These are phyloP conservation scores for Geranium incanum DNA, from an alignment of 441 rosid genomes.

Conservation along the genomic window DNA sequence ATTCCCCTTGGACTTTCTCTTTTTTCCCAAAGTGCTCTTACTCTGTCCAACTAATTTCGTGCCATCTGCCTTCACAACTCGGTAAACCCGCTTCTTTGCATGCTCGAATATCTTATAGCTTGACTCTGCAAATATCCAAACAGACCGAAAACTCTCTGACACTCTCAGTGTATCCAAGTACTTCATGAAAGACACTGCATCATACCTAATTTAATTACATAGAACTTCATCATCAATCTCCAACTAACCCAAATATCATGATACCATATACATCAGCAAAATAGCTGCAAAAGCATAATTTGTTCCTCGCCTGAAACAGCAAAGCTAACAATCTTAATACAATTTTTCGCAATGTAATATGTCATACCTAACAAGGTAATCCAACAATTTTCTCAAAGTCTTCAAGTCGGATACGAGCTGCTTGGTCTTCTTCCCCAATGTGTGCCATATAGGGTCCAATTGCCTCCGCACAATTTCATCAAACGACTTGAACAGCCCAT, in stretches of 20 bases:
- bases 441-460: slow-evolving; percentile 97
- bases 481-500: slow-evolving; percentile 91
- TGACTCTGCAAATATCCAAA: slow-evolving; percentile 98
- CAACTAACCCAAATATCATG: neutral
- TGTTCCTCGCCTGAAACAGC: neutral
- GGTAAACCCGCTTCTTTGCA: slow-evolving; percentile 91
- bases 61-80: slow-evolving; percentile 46
- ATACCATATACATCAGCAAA: neutral
- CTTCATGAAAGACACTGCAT: slow-evolving; percentile 93
- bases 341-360: neutral
- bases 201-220: slow-evolving; percentile 61
- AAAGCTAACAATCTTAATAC: neutral
- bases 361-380: slow-evolving; percentile 84
- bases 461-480: slow-evolving; percentile 96
- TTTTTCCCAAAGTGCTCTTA: slow-evolving; percentile 39
- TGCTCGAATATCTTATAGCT: slow-evolving; percentile 94
- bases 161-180: slow-evolving; percentile 91
- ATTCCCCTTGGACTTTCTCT: slow-evolving; percentile 46
- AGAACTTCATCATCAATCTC: slow-evolving; percentile 17
- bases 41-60: slow-evolving; percentile 34
- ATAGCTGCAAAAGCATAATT: neutral
- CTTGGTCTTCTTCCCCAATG: slow-evolving; percentile 82
- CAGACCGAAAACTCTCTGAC: slow-evolving; percentile 92
- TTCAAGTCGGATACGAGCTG: slow-evolving; percentile 97
- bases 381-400: slow-evolving; percentile 87